phyloP scores from a whole-genome alignment of 208 protist species.

The Crithidia acanthocephali region DNA sequence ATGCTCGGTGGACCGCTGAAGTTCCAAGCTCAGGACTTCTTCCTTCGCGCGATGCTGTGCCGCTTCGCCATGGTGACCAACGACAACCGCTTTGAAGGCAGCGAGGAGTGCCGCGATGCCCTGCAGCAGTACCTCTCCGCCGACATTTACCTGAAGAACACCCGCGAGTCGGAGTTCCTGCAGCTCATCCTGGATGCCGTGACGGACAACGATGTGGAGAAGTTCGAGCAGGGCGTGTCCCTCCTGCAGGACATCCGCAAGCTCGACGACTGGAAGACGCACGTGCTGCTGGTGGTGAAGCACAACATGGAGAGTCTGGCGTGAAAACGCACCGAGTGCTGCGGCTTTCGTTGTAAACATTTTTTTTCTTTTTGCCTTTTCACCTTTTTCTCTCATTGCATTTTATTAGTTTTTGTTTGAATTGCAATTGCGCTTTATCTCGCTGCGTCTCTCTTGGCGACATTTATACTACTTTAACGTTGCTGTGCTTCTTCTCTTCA shows the following conservation, averaged over 20 bases:
- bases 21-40: conserved; percentile 89
- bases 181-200: conserved; percentile 74
- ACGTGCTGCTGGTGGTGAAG: conserved; percentile 82
- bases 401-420: too few relatives aligned
- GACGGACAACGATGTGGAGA: conserved; percentile 68
- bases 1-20: conserved; percentile 82
- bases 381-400: too few relatives aligned
- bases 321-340: conserved; percentile 30
- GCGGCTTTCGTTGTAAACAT: too few relatives aligned
- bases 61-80: conserved; percentile 74
- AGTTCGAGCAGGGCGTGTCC: conserved; percentile 80
- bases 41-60: conserved; percentile 83
- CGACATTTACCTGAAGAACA: conserved; percentile 83
- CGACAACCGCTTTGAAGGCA: conserved; percentile 75
- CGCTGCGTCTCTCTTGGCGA: too few relatives aligned
- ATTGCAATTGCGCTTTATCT: too few relatives aligned
- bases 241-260: conserved; percentile 75
- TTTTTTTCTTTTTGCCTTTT: too few relatives aligned
- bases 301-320: conserved; percentile 84
- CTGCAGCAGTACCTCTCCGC: conserved; percentile 64
- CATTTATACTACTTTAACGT: too few relatives aligned
- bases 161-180: conserved; percentile 79
- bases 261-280: conserved; percentile 88
- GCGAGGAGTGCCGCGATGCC: conserved; percentile 70
- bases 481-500: too few relatives aligned